Percentiles rank a stretch among this genome's conserved stretches.
phyloP scores from a whole-genome alignment of 192 early-diverging fungal species.

The Chytriomyces sp. region DNA sequence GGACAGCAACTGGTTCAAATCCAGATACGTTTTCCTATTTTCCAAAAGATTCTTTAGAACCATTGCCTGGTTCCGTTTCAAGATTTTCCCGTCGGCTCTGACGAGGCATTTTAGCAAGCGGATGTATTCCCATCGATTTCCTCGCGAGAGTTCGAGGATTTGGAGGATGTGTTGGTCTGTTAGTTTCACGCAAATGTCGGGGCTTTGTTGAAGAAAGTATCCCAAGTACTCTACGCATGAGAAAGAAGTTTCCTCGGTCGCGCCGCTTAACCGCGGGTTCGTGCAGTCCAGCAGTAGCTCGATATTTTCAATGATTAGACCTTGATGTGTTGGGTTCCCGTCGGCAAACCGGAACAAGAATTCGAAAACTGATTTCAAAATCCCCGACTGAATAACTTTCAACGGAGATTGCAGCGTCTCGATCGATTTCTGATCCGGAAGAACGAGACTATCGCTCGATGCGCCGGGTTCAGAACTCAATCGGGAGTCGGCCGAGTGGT shows the following conservation, averaged over 20 bases:
- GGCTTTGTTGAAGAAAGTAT: conserved; percentile 16
- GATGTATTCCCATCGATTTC: conserved; percentile 35
- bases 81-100: conserved; percentile 33
- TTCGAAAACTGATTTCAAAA: conserved; percentile 35
- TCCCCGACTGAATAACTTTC: conserved; percentile 34
- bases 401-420: background rate
- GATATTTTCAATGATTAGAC: conserved; percentile 33
- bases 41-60: conserved; percentile 33
- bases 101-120: conserved; percentile 28
- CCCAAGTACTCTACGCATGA: conserved; percentile 31
- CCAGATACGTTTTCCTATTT: conserved; percentile 26
- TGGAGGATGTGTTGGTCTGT: conserved; percentile 24
- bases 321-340: conserved; percentile 32
- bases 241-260: background rate
- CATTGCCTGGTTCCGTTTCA: conserved; percentile 42
- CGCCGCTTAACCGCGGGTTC: conserved; percentile 36
- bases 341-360: conserved; percentile 36
- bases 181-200: conserved; percentile 21
- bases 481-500: conserved; percentile 9
- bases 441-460: background rate
- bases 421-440: background rate
- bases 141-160: conserved; percentile 39
- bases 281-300: conserved; percentile 39
- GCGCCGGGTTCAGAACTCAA: background rate
- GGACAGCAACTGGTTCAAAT: conserved; percentile 11